phyloP scores from a whole-genome alignment of 2,329 filamentous ascomycete genomes.

The Aspergillus japonicus region DNA sequence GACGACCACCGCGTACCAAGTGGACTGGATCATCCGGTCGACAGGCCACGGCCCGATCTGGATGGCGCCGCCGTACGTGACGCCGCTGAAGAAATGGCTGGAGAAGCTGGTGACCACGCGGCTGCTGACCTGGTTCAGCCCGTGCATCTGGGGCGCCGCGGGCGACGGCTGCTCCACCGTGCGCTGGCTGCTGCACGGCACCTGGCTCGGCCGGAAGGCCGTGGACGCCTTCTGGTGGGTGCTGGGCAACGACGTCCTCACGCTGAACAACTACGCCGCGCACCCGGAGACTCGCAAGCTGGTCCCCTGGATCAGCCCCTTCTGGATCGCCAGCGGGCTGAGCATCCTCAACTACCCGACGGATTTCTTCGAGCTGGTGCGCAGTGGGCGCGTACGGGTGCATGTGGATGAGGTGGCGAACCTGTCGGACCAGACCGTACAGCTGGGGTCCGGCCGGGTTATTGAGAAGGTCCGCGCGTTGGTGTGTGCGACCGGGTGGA shows the following conservation, averaged over 20 bases:
- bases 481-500: constrained; percentile 60
- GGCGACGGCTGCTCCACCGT: constrained; percentile 53
- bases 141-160: constrained; percentile 68
- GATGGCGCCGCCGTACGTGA: constrained; percentile 56
- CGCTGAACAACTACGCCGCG: constrained; percentile 47
- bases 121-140: constrained; percentile 70
- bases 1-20: constrained; percentile 48
- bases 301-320: constrained; percentile 46
- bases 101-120: constrained; percentile 68
- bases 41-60: constrained; percentile 43
- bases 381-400: constrained; percentile 53
- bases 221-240: constrained; percentile 56
- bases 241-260: constrained; percentile 50
- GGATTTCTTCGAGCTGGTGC: constrained; percentile 58
- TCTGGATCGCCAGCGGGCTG: constrained; percentile 57
- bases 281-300: constrained; percentile 48
- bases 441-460: constrained; percentile 56
- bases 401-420: constrained; percentile 55
- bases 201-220: constrained; percentile 50
- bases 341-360: constrained; percentile 62
- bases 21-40: constrained; percentile 44
- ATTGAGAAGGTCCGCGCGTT: constrained; percentile 54
- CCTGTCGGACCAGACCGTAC: constrained; percentile 54
- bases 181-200: constrained; percentile 52
- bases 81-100: constrained; percentile 65